These are phyloP conservation scores for Exobasidium rhododendri DNA, from an alignment of 1,284 basidiomycete genomes.

Conservation along the genomic window DNA sequence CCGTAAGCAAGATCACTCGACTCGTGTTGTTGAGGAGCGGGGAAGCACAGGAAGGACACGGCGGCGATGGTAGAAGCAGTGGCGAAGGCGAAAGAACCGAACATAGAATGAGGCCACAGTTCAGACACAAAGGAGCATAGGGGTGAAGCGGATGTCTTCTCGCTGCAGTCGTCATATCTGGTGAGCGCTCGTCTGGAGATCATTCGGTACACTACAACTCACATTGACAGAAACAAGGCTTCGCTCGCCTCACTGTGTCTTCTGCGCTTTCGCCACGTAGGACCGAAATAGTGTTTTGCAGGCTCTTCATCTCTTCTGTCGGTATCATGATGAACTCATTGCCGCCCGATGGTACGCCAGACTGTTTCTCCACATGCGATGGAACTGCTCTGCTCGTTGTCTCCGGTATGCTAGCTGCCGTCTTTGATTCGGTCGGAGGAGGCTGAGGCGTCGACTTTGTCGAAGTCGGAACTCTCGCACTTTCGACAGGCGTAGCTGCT, in stretches of 20 bases:
- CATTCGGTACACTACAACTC: background rate
- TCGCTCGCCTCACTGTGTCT: background rate
- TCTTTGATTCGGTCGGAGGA: background rate
- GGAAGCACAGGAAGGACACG: slow-evolving; percentile 10
- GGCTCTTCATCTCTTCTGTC: slow-evolving; percentile 6
- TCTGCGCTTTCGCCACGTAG: background rate
- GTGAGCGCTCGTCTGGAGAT: background rate
- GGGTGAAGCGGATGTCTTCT: slow-evolving; percentile 9
- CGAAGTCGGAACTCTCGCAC: background rate
- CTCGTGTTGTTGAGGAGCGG: background rate
- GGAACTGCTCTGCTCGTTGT: background rate
- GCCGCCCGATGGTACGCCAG: background rate
- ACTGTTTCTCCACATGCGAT: background rate
- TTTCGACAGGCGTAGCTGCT: background rate
- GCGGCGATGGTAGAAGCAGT: background rate
- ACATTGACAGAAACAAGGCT: slow-evolving; percentile 13
- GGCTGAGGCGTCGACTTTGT: background rate
- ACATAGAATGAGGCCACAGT: slow-evolving; percentile 13
- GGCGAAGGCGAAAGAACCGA: background rate
- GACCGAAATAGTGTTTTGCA: background rate
- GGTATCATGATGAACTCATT: background rate
- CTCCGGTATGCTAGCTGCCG: background rate
- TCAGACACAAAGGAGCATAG: slow-evolving; percentile 3
- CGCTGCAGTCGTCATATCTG: background rate
- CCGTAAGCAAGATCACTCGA: background rate